Evolutionary conservation across 139 green algal genomes (phyloP).

Genomic region (Chlorella sorokiniana): DNA sequence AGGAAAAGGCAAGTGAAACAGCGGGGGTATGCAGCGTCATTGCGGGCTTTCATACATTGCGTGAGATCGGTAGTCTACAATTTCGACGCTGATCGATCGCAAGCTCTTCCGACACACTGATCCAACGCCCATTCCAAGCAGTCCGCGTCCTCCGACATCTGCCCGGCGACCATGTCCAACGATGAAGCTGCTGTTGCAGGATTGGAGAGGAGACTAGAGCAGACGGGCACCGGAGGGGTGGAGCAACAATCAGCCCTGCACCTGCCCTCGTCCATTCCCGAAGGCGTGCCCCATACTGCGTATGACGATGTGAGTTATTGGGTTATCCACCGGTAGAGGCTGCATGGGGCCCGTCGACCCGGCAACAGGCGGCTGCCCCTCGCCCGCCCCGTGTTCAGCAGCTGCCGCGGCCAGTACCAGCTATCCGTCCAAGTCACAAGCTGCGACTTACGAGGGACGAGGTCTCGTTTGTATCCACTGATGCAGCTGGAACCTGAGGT

Average conservation of each 20-base stretch:
- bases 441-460: too few relatives aligned
- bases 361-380: background rate
- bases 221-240: slow-evolving; percentile 7
- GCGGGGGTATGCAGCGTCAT: too few relatives aligned
- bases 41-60: too few relatives aligned
- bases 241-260: background rate
- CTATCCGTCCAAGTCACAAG: background rate
- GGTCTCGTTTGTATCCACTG: background rate
- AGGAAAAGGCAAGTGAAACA: too few relatives aligned
- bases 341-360: too few relatives aligned
- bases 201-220: background rate
- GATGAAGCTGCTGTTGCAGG: background rate
- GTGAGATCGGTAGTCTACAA: too few relatives aligned
- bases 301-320: background rate
- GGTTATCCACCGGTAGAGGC: too few relatives aligned
- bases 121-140: background rate
- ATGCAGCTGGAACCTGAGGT: background rate
- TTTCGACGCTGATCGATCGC: too few relatives aligned
- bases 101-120: background rate
- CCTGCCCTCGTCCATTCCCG: background rate
- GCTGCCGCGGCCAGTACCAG: too few relatives aligned
- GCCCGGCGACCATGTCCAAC: too few relatives aligned
- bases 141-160: too few relatives aligned
- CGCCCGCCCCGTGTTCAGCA: too few relatives aligned
- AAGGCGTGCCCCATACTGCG: background rate